These are phyloP conservation scores for Fusarium caatingaense DNA, from an alignment of 2,329 filamentous ascomycete species.

Conservation along the genomic window DNA sequence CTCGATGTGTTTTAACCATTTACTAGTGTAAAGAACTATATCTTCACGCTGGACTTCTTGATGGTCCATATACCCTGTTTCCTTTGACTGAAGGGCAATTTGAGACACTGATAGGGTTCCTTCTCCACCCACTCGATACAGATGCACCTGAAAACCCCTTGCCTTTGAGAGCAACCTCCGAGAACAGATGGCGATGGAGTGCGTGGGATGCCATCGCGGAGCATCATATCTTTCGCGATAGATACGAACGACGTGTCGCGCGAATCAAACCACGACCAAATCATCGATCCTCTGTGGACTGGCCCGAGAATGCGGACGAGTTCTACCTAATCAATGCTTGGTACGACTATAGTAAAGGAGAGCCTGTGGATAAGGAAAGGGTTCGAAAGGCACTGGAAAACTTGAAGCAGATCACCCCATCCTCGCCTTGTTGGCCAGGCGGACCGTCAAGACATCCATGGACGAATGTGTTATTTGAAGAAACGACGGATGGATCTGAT, in stretches of 20 bases:
- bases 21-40: neutral
- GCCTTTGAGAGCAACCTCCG: neutral
- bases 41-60: neutral
- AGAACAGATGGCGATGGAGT: slow-evolving; percentile 25
- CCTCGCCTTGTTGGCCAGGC: neutral
- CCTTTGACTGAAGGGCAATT: too few species aligned
- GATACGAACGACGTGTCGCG: neutral
- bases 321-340: too few species aligned
- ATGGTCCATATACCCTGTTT: slow-evolving; percentile 7
- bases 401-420: neutral
- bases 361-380: neutral
- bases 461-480: neutral
- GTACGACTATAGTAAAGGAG: too few species aligned
- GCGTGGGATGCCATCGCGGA: neutral
- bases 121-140: too few species aligned
- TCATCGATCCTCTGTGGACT: neutral
- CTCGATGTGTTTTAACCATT: too few species aligned
- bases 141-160: neutral
- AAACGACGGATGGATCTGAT: rapidly evolving
- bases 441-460: neutral
- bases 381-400: neutral
- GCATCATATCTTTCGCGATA: slow-evolving; percentile 28
- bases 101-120: too few species aligned
- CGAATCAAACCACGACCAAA: neutral
- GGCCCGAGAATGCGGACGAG: slow-evolving; percentile 12